Evolutionary conservation across 257 asterid genomes (phyloP), one percentile per base, ranked within the genome.

Genomic region (Scutellaria galericulata): DNA sequence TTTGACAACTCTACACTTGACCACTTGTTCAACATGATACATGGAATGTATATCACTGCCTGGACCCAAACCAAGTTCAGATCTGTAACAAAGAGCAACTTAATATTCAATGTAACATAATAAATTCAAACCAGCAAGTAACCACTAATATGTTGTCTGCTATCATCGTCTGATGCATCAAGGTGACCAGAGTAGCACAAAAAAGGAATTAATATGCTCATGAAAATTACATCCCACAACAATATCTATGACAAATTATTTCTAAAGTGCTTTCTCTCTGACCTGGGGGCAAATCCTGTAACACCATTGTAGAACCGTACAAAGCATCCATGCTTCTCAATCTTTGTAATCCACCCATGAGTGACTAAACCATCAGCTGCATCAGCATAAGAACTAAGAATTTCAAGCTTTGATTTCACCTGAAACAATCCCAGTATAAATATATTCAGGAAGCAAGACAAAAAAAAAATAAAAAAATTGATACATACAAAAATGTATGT

Each of bases 301-400:
- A 92, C 96, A 53, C 99, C 99, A 71, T 95, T 95, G 87, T 90
- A 95, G 71, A 95, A 95, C 74, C 95, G 95, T 79, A 95, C 98
- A 82, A 95, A 95, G 81, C 99, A 95, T 77, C 99, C 99, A 79
- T 90, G 96, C 44, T 82, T 84, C 78, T 95, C 99, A 59, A 90
- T 90, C 82, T 90, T 95, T 42, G 96, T 88, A 71, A 95, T 95
- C 99, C 99, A 95, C 77, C 99, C 98, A 77, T 95, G 99, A 65
- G 97, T 87, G 72, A 86, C 78, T 75, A 95, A 77, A 68, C 97
- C 99, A 56, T 86, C 96, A 78, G 80, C 79, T 22, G 96, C 97
- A 82, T 95, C 99, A 46, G 94, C 74, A 75, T 87, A 95, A 56
- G 90, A 87, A 80, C 92, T 84, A 69, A 95, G 88, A 78, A 88